Base-by-base conservation (phyloP, 2,329 filamentous ascomycete genomes). In the Arthrobotrys megalospora region DNA sequence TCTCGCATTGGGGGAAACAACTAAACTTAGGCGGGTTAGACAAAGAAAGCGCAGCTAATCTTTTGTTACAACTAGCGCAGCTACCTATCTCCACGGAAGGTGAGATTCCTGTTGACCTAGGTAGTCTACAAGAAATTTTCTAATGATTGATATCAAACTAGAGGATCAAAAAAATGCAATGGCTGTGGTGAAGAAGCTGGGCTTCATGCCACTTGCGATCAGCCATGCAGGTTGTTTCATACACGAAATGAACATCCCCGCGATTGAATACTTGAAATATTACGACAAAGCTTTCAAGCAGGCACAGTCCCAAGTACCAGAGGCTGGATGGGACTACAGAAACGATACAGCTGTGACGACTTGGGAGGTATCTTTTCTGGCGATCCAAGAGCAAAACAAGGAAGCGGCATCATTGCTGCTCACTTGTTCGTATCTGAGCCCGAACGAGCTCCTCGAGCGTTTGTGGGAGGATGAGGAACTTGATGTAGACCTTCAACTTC, bases 281-380 rank as follows among this genome's bases (percentile, higher is more conserved):
- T 81, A 80, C 16, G 60, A 77, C 4, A 43, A 67, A 10, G 70
- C 80, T 28, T 79, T 71, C 24, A 70, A 65, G 55, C n/a, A 43
- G 12, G 63, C 73, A 6, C 60, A 72, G 10, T 70, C 71, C 28
- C 21, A 66, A 38, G 47, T 60, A 24, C 60, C 76, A 7, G n/a
- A 24, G 19, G 19, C 4, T 63, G 6, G 62, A 14, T 79, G 76
- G 71, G 48, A 45, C 8, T 48, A 79, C 24, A 36, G 53, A 10
- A 52, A 67, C 32, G 63, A 64, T 19, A 81, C 73, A 50, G 77
- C 60, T 32, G 63, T 21, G 14, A 80, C 66, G 45, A 67, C 32
- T 14, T 81, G 47, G 76, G 79, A 64, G 73, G 63, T 64, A 4
- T 81, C 80, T 24, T 69, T 81, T 11, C 70, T 72, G n/a, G 75